Evolutionary conservation across 2,329 filamentous ascomycete genomes (phyloP), one percentile per base, ranked within the genome.

Genomic region (Capronia coronata): DNA sequence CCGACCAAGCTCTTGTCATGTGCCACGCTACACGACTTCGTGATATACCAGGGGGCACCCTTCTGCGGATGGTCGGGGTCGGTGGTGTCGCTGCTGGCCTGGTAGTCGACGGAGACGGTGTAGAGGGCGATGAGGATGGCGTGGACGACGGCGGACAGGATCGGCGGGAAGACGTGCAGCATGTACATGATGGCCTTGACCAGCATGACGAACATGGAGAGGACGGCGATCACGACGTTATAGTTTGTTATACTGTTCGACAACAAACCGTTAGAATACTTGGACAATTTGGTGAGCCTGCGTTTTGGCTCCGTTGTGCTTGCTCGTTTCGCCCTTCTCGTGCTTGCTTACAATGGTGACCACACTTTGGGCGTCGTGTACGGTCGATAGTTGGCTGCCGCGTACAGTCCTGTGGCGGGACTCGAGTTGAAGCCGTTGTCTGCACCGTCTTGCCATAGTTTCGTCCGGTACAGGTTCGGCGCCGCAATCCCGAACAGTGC

Each of bases 31-130:
- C 80, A 83, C 57, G 67, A 75, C 64, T 82, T 81, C 45, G 76
- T 76, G 57, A 83, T 75, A 61, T 82, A 82, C 80, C 80, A 83
- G 6, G 80, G 78, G 14, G 77, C 65, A 25, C 79, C 78, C 6
- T 69, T 67, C 54, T 79, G 76, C 2, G 67, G 69, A 53, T 76
- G 75, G 1, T 67, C 58, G 1, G 75, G 73, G 59, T 83, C 80
- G 52, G 74, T 77, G 58, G 71, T 78, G 62, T 83, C 80, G 44
- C 75, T 71, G 37, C 73, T 72, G 9, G 74, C 75, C 62, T 83
- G 80, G 48, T 72, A 75, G 52, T 73, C 67, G 27, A 78, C 70
- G 44, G 75, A 74, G 51, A 75, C 70, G n/a, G 75, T 68, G 63
- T 76, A 83, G 13, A 83, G 64, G 3, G 67, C 67, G 34, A 77